Conservation (phyloP, 2,329 filamentous ascomycete species). For the Phaeomoniella chlamydospora region DNA sequence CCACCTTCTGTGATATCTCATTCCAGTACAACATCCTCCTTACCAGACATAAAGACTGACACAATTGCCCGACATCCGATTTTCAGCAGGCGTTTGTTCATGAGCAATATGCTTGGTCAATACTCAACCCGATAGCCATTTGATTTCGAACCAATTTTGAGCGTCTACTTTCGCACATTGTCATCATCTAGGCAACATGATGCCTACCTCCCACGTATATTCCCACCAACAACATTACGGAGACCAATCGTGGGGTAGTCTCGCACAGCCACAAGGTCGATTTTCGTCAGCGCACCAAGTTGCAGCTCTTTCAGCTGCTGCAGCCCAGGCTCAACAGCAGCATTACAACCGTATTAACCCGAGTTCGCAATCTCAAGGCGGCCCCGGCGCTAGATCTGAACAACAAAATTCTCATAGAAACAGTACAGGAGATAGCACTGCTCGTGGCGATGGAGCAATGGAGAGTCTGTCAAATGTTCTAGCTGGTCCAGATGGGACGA, state of each 20-base stretch:
- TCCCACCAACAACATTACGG: slow-evolving; percentile 42
- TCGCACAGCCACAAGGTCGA: slow-evolving; percentile 21
- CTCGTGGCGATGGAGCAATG: slow-evolving; percentile 6
- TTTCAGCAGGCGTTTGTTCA: no score
- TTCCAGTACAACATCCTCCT: no score
- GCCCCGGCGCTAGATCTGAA: slow-evolving; percentile 4
- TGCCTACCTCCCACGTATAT: slow-evolving; percentile 46
- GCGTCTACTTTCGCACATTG: background rate
- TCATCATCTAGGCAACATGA: slow-evolving; percentile 13
- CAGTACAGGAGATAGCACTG: slow-evolving; percentile 8
- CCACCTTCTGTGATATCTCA: no score
- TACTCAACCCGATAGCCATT: background rate
- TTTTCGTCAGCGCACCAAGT: slow-evolving; percentile 16
- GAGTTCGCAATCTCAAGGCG: slow-evolving; percentile 38
- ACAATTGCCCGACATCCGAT: no score
- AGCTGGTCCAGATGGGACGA: slow-evolving; percentile 43
- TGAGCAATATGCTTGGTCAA: background rate
- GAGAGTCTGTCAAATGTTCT: slow-evolving; percentile 8
- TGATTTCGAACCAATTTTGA: background rate
- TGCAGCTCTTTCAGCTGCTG: slow-evolving; percentile 27
- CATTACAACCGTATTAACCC: slow-evolving; percentile 61
- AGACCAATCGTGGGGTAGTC: slow-evolving; percentile 24
- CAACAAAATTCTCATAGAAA: slow-evolving; percentile 6
- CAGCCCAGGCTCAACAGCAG: slow-evolving; percentile 29
- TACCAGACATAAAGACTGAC: no score